phyloP scores from a whole-genome alignment of 2,329 filamentous ascomycete species.

The Trichoderma oligosporum region DNA sequence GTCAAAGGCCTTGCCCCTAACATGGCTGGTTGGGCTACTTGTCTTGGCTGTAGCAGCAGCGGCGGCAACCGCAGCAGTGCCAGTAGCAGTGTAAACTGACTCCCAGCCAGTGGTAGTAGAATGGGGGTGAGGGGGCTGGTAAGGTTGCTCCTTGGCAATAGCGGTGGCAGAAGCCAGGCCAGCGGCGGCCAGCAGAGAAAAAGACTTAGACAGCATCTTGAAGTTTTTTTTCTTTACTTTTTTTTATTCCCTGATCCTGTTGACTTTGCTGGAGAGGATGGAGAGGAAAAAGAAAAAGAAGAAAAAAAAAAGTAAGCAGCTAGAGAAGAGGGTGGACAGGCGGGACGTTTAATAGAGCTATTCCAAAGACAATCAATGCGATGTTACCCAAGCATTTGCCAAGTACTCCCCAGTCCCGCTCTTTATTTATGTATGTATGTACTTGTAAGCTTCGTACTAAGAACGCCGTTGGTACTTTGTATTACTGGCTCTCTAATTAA shows the following conservation, averaged over 20 bases:
- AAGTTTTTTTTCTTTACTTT: neutral
- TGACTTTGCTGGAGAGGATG: conserved; percentile 3
- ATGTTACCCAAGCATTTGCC: neutral
- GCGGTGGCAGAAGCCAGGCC: conserved; percentile 26
- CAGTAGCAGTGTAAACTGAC: conserved; percentile 50
- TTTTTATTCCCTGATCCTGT: neutral
- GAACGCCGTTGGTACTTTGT: neutral
- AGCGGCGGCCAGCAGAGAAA: conserved; percentile 28
- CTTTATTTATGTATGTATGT: too few species aligned
- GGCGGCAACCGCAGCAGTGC: conserved; percentile 47
- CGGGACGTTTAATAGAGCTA: conserved; percentile 7
- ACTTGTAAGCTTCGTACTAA: too few species aligned
- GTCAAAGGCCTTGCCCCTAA: conserved; percentile 69
- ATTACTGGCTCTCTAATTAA: neutral
- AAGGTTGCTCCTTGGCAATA: neutral
- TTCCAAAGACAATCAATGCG: conserved; percentile 8
- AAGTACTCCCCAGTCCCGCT: neutral
- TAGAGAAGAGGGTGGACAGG: neutral
- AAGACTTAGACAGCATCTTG: conserved; percentile 22
- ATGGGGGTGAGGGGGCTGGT: neutral
- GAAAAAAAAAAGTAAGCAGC: neutral
- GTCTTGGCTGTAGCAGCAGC: conserved; percentile 60
- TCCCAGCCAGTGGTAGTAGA: conserved; percentile 31
- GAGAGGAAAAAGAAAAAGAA: neutral
- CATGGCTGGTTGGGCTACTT: conserved; percentile 56